phyloP scores from a whole-genome alignment of 352 stramenopile species.

The Paralagenidium karlingii region DNA sequence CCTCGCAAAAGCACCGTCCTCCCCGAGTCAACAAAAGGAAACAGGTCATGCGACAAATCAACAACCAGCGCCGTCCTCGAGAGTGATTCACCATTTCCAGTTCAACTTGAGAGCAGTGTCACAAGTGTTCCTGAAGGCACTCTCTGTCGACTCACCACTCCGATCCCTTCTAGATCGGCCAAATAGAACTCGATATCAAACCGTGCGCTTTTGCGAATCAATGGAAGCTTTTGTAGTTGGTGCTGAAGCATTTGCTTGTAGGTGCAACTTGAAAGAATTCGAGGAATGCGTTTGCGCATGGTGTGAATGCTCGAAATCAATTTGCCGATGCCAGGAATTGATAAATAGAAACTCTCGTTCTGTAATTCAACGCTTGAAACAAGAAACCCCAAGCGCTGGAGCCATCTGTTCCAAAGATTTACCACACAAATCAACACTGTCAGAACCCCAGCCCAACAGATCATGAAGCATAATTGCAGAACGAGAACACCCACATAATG shows the following conservation, averaged over 20 bases:
- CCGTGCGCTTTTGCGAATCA: slow-evolving; percentile 31
- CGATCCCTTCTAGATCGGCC: slow-evolving; percentile 40
- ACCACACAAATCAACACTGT: neutral
- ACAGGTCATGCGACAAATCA: too few relatives aligned
- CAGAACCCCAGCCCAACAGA: neutral
- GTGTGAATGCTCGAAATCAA: slow-evolving; percentile 37
- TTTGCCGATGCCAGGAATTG: slow-evolving; percentile 39
- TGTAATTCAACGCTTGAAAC: slow-evolving; percentile 22
- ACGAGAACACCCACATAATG: slow-evolving; percentile 15
- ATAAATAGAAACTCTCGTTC: slow-evolving; percentile 30
- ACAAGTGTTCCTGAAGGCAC: slow-evolving; percentile 44
- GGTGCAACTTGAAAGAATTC: too few relatives aligned
- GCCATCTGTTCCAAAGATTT: slow-evolving; percentile 6
- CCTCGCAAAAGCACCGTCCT: neutral
- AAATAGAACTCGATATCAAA: slow-evolving; percentile 45
- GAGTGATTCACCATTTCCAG: too few relatives aligned
- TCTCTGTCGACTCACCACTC: slow-evolving; percentile 28
- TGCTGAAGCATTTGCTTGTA: slow-evolving; percentile 43
- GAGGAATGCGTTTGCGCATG: slow-evolving; percentile 32
- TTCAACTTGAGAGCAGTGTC: too few relatives aligned
- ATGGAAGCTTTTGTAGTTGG: slow-evolving; percentile 44
- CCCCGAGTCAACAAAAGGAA: too few relatives aligned
- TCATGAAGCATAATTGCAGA: too few relatives aligned
- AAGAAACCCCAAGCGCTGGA: slow-evolving; percentile 42
- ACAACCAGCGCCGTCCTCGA: too few relatives aligned